phyloP scores from a whole-genome alignment of 345 rosid species.

The Erodium maritimum region DNA sequence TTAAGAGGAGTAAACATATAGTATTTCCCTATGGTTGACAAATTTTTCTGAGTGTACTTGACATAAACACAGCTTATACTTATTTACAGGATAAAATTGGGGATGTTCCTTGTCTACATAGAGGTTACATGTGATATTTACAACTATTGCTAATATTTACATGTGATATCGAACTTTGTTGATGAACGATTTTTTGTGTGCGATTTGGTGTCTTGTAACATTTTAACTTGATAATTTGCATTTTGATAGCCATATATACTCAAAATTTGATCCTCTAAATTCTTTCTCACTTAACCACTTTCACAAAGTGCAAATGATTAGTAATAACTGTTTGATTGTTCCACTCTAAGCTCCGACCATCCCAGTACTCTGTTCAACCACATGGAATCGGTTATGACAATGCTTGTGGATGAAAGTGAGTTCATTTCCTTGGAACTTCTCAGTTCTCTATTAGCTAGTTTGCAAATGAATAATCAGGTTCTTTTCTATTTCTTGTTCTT shows the following conservation, averaged over 20 bases:
- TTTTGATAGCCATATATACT: too few relatives aligned
- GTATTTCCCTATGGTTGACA: too few relatives aligned
- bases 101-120: background rate
- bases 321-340: background rate
- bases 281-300: background rate
- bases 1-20: too few relatives aligned
- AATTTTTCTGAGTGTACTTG: too few relatives aligned
- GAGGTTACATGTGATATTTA: background rate
- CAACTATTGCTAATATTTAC: background rate
- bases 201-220: background rate
- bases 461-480: conserved; percentile 56
- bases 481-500: conserved; percentile 9
- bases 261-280: background rate
- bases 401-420: conserved; percentile 57
- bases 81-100: background rate
- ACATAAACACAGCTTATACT: too few relatives aligned
- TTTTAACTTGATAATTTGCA: background rate
- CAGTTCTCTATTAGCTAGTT: conserved; percentile 43
- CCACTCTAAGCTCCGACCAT: conserved; percentile 33
- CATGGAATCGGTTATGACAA: conserved; percentile 67
- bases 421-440: conserved; percentile 42
- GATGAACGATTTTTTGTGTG: background rate
- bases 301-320: background rate
- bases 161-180: background rate
- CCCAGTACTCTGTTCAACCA: conserved; percentile 35